Evolutionary conservation across 345 rosid species (phyloP).

Genomic region (Euclidium syriacum): DNA sequence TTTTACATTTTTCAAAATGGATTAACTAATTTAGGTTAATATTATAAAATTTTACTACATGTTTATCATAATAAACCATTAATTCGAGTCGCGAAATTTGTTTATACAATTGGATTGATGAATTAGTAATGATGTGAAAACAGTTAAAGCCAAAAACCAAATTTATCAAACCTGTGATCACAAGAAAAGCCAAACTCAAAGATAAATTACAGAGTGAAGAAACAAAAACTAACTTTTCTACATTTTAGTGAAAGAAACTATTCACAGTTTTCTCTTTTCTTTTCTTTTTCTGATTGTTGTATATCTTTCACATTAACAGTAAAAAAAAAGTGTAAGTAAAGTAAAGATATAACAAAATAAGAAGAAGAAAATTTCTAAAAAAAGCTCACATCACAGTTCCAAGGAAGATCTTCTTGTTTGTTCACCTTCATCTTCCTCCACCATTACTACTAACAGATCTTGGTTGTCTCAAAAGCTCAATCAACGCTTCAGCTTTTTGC

Average conservation of each 20-base stretch:
- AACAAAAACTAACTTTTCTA: constrained; percentile 7
- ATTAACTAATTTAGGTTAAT: no score
- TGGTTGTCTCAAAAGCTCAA: constrained; percentile 80
- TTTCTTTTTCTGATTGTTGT: not conserved
- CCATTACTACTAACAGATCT: constrained; percentile 65
- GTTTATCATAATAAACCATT: no score
- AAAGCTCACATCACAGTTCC: constrained; percentile 40
- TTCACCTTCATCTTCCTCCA: no score
- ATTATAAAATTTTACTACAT: no score
- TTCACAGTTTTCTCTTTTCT: constrained; percentile 17
- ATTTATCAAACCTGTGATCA: constrained; percentile 10
- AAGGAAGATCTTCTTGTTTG: no score
- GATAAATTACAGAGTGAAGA: constrained; percentile 7
- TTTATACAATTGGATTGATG: no score
- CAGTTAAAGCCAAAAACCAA: constrained; percentile 4
- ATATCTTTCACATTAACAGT: not conserved
- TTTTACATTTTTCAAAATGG: no score
- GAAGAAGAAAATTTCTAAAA: not conserved
- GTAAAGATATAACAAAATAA: not conserved
- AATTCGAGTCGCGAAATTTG: no score
- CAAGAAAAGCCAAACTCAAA: constrained; percentile 12
- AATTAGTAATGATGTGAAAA: not conserved
- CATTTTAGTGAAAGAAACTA: constrained; percentile 11
- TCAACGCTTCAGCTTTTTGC: constrained; percentile 77
- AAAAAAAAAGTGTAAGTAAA: not conserved